Base-by-base conservation (phyloP, 305 asterid species). In the Fraxinus sp. region DNA sequence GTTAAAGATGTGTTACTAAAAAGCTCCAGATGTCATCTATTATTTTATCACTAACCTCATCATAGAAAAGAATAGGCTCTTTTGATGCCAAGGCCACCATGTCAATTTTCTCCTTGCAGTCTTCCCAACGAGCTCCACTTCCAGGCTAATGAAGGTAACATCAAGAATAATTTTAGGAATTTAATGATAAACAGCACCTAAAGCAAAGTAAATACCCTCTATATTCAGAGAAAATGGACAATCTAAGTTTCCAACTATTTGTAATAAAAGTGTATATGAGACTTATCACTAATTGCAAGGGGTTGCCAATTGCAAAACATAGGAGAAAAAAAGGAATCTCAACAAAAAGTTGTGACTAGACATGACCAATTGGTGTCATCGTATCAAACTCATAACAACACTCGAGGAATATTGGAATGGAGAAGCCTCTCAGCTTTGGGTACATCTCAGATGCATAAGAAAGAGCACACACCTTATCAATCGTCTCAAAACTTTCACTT, bases 61-160 rank as follows among this genome's bases (percentile, higher is more conserved):
- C 99, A 87, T 93, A 96, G 88, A 93, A 96, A 86, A 96, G 97
- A 88, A 96, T 96, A 70, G 98, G 94, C 84, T 94, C 98, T 87
- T 90, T 94, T 80, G 94, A 84, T 76, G 98, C 88, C 87, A 96
- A 89, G 22, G 98, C 91, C 89, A 84, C 91, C 93, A 93, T 85
- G 88, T 96, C 95, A 84, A 96, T 90, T 85, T 92, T 86, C 86
- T 94, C 97, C 85, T 83, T 84, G 80, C 97, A 91, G 85, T 91
- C 94, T 83, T 89, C 94, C 99, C 98, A 94, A n/a, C 85, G 86
- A 81, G 84, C 84, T 49, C 81, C 92, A 86, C 85, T 79, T 82
- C 81, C 90, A 82, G 86, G 82, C 95, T 93, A 89, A 90, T 85
- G 78, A 91, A 80, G 81, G 86, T 32, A 92, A 82, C 68, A 88